Conservation (phyloP, 352 stramenopile species). For the Globisporangium abappressorium region DNA sequence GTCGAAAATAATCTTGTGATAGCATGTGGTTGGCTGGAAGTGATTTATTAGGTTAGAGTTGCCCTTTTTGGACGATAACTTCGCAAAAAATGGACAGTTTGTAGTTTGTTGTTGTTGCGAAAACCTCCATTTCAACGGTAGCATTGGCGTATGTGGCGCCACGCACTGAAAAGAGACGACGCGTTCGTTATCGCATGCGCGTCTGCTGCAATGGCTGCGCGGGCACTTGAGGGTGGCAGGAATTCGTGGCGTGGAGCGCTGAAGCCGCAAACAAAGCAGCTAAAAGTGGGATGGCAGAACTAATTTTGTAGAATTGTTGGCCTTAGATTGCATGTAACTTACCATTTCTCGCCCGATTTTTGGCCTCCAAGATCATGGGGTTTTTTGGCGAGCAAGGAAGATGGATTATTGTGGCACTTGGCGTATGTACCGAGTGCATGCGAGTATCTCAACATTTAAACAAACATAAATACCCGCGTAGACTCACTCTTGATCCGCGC, state of each 20-base stretch:
- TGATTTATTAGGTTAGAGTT: neutral
- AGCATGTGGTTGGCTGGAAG: neutral
- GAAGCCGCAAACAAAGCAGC: neutral
- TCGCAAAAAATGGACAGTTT: too few species aligned
- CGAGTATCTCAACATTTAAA: neutral
- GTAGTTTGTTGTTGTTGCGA: too few species aligned
- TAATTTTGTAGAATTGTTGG: neutral
- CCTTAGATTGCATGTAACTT: neutral
- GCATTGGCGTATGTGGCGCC: neutral
- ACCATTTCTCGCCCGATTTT: neutral
- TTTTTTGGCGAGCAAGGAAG: too few species aligned
- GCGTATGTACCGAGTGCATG: neutral
- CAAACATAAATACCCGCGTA: neutral
- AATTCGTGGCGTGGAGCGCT: conserved; percentile 1
- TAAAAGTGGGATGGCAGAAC: neutral
- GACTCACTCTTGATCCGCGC: neutral
- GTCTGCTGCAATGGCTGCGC: neutral
- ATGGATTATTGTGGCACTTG: too few species aligned
- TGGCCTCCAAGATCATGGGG: too few species aligned
- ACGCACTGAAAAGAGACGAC: neutral
- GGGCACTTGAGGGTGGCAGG: neutral
- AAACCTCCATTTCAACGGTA: neutral
- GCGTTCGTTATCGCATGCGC: neutral
- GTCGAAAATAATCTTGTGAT: neutral
- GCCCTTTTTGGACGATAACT: neutral